A percentile compares a stretch with the other conserved stretches of the same genome.
Evolutionary conservation across 331 rosid genomes (phyloP).

Genomic region (Malus hybrid): DNA sequence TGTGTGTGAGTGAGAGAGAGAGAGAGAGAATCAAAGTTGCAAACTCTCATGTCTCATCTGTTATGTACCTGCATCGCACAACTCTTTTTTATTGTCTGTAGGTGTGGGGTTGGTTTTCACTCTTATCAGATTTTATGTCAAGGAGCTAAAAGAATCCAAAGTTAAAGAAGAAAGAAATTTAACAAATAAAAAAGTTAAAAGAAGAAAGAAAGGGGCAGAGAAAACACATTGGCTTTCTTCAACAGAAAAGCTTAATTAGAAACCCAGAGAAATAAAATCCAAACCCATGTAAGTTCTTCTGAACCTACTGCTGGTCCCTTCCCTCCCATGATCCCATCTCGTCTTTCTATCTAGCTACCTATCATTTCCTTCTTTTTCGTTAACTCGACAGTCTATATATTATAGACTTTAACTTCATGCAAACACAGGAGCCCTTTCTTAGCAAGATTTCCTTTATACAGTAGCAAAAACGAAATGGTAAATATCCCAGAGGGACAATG

Average conservation of each 20-base stretch:
- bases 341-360: neutral
- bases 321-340: neutral
- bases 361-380: slow-evolving; percentile 6
- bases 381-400: neutral
- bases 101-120: slow-evolving; percentile 19
- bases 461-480: neutral
- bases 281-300: slow-evolving; percentile 35
- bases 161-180: no score
- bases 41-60: slow-evolving; percentile 42
- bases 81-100: slow-evolving; percentile 15
- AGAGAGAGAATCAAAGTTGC: slow-evolving; percentile 32
- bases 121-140: slow-evolving; percentile 41
- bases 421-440: neutral
- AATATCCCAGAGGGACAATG: neutral
- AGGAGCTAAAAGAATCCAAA: slow-evolving; percentile 23
- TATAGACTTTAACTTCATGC: neutral
- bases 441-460: neutral
- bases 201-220: neutral
- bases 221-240: slow-evolving; percentile 30
- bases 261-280: slow-evolving; percentile 26
- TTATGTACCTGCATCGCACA: slow-evolving; percentile 31
- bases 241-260: slow-evolving; percentile 20
- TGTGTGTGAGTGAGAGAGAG: slow-evolving; percentile 12
- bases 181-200: neutral
- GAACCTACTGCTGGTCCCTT: slow-evolving; percentile 53